phyloP scores from a whole-genome alignment of 495 filamentous ascomycete species.

The Bryoglossum gracile region DNA sequence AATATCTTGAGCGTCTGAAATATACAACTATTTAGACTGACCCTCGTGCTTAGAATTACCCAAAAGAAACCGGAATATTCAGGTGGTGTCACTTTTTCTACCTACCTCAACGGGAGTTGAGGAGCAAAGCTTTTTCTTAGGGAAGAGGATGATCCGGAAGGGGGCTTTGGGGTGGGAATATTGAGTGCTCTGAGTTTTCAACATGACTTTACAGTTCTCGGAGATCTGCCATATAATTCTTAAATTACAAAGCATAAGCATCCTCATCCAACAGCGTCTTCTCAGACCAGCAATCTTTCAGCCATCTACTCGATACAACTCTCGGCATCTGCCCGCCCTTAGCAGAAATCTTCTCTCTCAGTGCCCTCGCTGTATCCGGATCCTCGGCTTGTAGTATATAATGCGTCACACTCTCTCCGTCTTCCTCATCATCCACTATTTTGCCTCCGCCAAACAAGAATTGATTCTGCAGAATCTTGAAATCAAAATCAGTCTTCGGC shows the following conservation, averaged over 20 bases:
- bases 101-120: no score
- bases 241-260: conserved; percentile 6
- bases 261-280: conserved; percentile 73
- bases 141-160: no score
- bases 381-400: conserved; percentile 43
- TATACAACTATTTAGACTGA: no score
- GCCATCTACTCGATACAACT: conserved; percentile 65
- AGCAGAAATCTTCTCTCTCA: conserved; percentile 37
- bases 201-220: no score
- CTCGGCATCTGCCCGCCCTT: conserved; percentile 53
- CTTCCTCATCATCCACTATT: conserved; percentile 38
- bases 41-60: no score
- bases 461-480: conserved; percentile 10
- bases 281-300: conserved; percentile 72
- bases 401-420: conserved; percentile 53
- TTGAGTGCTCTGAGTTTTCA: no score
- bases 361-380: conserved; percentile 31
- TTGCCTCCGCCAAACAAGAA: conserved; percentile 55
- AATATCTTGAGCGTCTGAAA: no score
- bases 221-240: no score
- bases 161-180: no score
- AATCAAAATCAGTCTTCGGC: conserved; percentile 24
- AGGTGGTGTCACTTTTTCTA: no score
- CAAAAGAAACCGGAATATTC: no score
- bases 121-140: no score